phyloP scores from a whole-genome alignment of 2,329 filamentous ascomycete genomes.

The Exophiala viscosa region DNA sequence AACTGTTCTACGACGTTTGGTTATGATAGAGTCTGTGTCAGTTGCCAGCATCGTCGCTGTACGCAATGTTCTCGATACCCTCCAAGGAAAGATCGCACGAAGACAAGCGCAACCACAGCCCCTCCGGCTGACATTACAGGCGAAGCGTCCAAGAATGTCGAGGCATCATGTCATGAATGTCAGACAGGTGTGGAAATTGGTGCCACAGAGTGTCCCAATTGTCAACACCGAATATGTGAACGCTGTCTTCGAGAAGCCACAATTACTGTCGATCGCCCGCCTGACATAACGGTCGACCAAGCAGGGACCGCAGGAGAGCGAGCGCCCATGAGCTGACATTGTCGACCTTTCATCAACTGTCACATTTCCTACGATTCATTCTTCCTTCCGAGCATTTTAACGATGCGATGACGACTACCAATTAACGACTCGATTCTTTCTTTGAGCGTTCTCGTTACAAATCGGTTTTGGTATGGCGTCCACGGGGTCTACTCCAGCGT shows the following conservation, averaged over 20 bases:
- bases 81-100: slow-evolving; percentile 56
- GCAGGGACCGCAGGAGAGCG: not conserved
- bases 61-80: slow-evolving; percentile 75
- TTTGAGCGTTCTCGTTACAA: slow-evolving; percentile 24
- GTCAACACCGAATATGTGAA: slow-evolving; percentile 25
- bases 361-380: not conserved
- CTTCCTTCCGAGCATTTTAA: slow-evolving; percentile 18
- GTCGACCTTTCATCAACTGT: not conserved
- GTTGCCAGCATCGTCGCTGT: slow-evolving; percentile 77
- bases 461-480: slow-evolving; percentile 8
- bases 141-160: slow-evolving; percentile 1
- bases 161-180: slow-evolving; percentile 24
- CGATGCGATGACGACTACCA: slow-evolving; percentile 20
- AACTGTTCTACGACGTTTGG: slow-evolving; percentile 73
- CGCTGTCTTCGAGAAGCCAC: slow-evolving; percentile 21
- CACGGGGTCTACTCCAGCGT: slow-evolving; percentile 8
- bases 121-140: not conserved
- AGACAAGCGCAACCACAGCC: slow-evolving; percentile 1
- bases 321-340: slow-evolving; percentile 10
- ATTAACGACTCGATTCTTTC: not conserved
- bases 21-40: slow-evolving; percentile 66
- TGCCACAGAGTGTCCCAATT: slow-evolving; percentile 23
- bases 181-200: slow-evolving; percentile 19
- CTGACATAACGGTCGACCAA: not conserved
- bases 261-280: slow-evolving; percentile 13